Evolutionary conservation across 2,329 filamentous ascomycete species (phyloP).

Genomic region (Phaeosphaeria sp.): DNA sequence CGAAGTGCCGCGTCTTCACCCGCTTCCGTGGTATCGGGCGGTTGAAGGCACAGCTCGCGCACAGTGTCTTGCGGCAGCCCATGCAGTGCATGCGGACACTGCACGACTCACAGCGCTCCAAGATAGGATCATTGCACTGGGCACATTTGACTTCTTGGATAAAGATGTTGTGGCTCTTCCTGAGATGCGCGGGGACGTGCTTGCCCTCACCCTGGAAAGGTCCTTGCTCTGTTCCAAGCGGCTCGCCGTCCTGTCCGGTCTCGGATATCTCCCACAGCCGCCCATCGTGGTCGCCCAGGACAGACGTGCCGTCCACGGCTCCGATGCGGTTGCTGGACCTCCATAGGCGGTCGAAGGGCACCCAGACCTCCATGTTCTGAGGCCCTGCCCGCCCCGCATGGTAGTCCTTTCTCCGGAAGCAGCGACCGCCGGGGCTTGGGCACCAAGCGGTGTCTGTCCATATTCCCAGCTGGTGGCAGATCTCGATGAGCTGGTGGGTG

Average conservation of each 20-base stretch:
- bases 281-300: slow-evolving; percentile 53
- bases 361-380: slow-evolving; percentile 65
- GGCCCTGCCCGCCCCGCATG: slow-evolving; percentile 62
- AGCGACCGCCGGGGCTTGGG: slow-evolving; percentile 63
- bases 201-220: slow-evolving; percentile 59
- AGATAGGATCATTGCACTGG: slow-evolving; percentile 60
- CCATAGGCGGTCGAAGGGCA: slow-evolving; percentile 68
- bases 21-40: slow-evolving; percentile 56
- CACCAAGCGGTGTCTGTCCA: slow-evolving; percentile 70
- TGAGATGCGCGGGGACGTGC: slow-evolving; percentile 60
- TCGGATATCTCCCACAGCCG: slow-evolving; percentile 65
- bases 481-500: slow-evolving; percentile 65
- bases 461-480: slow-evolving; percentile 65
- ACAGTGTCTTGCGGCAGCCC: slow-evolving; percentile 66
- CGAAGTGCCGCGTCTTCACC: slow-evolving; percentile 47
- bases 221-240: slow-evolving; percentile 58
- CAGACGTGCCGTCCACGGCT: slow-evolving; percentile 41
- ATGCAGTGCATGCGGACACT: slow-evolving; percentile 68
- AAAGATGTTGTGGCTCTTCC: slow-evolving; percentile 61
- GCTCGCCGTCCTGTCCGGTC: slow-evolving; percentile 62
- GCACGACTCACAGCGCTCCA: slow-evolving; percentile 66
- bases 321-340: slow-evolving; percentile 66
- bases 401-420: slow-evolving; percentile 64
- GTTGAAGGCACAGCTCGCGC: slow-evolving; percentile 66
- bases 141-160: slow-evolving; percentile 62